Evolutionary conservation across 176 grass and related monocot genomes (phyloP), one percentile per base, ranked within the genome.

Genomic region (Musa acuminata): DNA sequence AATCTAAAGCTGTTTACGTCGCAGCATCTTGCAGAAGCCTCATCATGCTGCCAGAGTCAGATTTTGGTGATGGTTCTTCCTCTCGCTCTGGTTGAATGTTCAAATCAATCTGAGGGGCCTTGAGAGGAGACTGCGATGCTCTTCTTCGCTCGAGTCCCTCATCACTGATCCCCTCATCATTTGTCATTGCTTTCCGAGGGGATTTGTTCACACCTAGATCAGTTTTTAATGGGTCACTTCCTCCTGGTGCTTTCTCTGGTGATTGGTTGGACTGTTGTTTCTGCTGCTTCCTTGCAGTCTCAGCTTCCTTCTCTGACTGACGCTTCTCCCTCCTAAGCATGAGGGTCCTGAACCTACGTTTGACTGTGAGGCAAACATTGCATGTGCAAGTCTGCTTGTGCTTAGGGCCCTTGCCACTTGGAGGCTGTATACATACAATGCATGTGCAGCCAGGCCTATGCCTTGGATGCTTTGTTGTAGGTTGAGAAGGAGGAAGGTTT

Each of bases 351-450:
- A 98, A 98, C 22, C 94, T 85, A 10, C 94, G 87, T 21, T 84
- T 91, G 21, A 98, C 94, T 2, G 90, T 98, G 77, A 93, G 85
- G 62, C 94, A 98, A 53, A 98, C 94, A 43, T 98, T 98, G 77
- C 94, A 98, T 67, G 87, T 79, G 82, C 94, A 98, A 0, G 83
- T 88, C 63, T 86, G 86, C 67, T 98, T 98, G 80, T 98, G 94
- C 82, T 98, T 98, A 57, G 94, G 94, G 2, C 94, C 94, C 87
- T 97, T 98, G 71, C 94, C 94, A 54, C 94, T 98, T 23, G 94
- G 94, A 17, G 94, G 94, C 73, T 98, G 94, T 76, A 98, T 98
- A 84, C 94, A 98, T 23, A 98, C 94, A 27, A 98, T 98, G 88
- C 94, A 98, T 16, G 90, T 87, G 75, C 94, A 98, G 11, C 96